A percentile compares a stretch with the other conserved stretches of the same genome.
Conservation (phyloP, 2,329 filamentous ascomycete genomes). For the Neophaeococcomyces mojaviensis region DNA sequence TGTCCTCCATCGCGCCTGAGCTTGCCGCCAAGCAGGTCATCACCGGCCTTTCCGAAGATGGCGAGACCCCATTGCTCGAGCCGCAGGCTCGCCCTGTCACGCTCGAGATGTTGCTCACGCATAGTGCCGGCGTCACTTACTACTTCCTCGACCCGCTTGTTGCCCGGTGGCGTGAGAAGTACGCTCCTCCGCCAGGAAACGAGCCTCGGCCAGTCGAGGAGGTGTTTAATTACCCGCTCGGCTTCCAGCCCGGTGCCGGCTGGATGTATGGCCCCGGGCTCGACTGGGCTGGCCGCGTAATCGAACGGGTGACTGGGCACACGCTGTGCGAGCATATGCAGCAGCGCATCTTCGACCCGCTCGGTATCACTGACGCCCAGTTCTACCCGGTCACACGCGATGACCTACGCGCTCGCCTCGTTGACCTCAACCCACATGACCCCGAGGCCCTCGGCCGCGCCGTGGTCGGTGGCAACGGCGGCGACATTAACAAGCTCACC, state of each 20-base stretch:
- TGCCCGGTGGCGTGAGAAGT: not conserved
- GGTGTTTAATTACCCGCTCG: slow-evolving; percentile 33
- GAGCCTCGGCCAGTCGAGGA: slow-evolving; percentile 26
- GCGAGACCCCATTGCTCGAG: slow-evolving; percentile 25
- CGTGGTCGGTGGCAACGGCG: slow-evolving; percentile 26
- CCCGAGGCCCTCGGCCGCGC: slow-evolving; percentile 30
- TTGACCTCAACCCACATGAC: slow-evolving; percentile 34
- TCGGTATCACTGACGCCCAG: slow-evolving; percentile 25
- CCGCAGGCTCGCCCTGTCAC: slow-evolving; percentile 22
- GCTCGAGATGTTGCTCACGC: slow-evolving; percentile 18
- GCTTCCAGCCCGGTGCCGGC: slow-evolving; percentile 44
- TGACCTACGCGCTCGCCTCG: slow-evolving; percentile 29
- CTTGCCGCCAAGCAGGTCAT: slow-evolving; percentile 43
- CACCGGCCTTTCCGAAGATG: slow-evolving; percentile 38
- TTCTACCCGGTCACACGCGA: slow-evolving; percentile 35
- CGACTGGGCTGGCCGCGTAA: slow-evolving; percentile 48
- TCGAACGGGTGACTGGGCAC: slow-evolving; percentile 41
- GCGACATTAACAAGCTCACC: slow-evolving; percentile 26
- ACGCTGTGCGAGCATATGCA: not conserved
- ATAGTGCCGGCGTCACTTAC: slow-evolving; percentile 17
- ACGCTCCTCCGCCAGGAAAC: not conserved
- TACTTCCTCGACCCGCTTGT: not conserved
- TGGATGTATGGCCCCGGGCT: slow-evolving; percentile 46
- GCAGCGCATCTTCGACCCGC: slow-evolving; percentile 9
- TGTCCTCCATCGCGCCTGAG: slow-evolving; percentile 41